A percentile compares a stretch with the other conserved stretches of the same genome.
These are phyloP conservation scores for Tricholoma sp. DNA, from an alignment of 768 basidiomycete species.

Conservation along the genomic window DNA sequence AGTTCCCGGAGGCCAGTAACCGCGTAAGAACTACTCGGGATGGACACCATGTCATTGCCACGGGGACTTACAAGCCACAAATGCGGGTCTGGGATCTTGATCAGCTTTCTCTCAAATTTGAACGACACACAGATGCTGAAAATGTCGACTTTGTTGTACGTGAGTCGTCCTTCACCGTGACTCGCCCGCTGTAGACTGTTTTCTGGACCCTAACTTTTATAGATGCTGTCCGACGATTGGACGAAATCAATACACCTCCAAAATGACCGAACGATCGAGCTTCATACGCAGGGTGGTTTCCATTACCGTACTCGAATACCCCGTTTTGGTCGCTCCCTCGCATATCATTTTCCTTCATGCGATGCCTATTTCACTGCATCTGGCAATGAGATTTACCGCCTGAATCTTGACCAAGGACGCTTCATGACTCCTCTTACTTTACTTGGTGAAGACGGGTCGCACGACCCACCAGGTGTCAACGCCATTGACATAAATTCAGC, in stretches of 20 bases:
- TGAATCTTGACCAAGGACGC: constrained; percentile 93
- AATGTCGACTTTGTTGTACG: constrained; percentile 98
- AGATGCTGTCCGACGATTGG: constrained; percentile 98
- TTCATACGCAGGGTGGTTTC: constrained; percentile 91
- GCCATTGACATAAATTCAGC: constrained; percentile 88
- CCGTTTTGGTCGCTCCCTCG: constrained; percentile 85
- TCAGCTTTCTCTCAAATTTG: constrained; percentile 90
- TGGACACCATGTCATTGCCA: constrained; percentile 89
- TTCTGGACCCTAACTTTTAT: constrained; percentile 5
- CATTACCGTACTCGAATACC: constrained; percentile 95
- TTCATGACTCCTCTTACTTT: constrained; percentile 81
- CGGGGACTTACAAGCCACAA: constrained; percentile 97
- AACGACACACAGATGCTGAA: constrained; percentile 92
- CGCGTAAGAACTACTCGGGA: constrained; percentile 87
- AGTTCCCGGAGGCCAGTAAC: constrained; percentile 96
- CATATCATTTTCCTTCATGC: constrained; percentile 92
- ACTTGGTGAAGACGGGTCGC: constrained; percentile 39
- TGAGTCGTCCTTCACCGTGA: constrained; percentile 34
- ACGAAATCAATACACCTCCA: constrained; percentile 97
- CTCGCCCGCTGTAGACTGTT: constrained; percentile 1
- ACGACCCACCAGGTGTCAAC: constrained; percentile 79
- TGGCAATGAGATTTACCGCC: constrained; percentile 84
- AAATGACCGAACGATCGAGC: constrained; percentile 88
- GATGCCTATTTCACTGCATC: constrained; percentile 83
- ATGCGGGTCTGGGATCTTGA: constrained; percentile 95